phyloP scores from a whole-genome alignment of 2,329 filamentous ascomycete genomes.

The Atkinsonella texensis region DNA sequence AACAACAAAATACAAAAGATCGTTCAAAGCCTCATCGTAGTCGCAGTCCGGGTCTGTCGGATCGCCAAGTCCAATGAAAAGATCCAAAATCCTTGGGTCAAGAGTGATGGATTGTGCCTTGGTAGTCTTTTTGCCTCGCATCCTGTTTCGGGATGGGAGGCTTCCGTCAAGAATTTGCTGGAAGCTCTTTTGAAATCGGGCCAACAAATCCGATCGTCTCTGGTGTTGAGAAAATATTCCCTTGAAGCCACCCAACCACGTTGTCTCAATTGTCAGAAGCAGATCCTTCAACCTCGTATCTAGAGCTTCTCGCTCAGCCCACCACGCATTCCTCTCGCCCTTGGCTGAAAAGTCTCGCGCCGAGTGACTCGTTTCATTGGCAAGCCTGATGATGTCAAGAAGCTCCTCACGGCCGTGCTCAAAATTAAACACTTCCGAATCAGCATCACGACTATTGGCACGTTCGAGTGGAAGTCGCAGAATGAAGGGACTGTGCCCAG shows the following conservation, averaged over 20 bases:
- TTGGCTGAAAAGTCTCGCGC: slow-evolving; percentile 59
- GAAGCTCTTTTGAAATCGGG: slow-evolving; percentile 67
- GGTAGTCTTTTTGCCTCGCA: slow-evolving; percentile 40
- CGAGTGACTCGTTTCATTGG: slow-evolving; percentile 73
- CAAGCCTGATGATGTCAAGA: slow-evolving; percentile 65
- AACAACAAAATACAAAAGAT: slow-evolving; percentile 90
- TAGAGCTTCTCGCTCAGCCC: slow-evolving; percentile 70
- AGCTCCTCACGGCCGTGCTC: slow-evolving; percentile 69
- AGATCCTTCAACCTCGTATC: slow-evolving; percentile 68
- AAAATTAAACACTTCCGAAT: slow-evolving; percentile 71
- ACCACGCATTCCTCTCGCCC: slow-evolving; percentile 75
- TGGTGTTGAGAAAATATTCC: slow-evolving; percentile 77
- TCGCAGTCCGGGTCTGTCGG: slow-evolving; percentile 55
- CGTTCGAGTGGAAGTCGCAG: slow-evolving; percentile 75
- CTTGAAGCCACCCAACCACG: slow-evolving; percentile 91
- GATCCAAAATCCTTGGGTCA: slow-evolving; percentile 58
- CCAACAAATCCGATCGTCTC: slow-evolving; percentile 50
- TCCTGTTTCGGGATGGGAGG: slow-evolving; percentile 67
- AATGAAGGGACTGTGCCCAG: slow-evolving; percentile 68
- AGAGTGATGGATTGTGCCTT: slow-evolving; percentile 33
- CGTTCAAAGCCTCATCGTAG: slow-evolving; percentile 79
- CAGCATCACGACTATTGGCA: slow-evolving; percentile 67
- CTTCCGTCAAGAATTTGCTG: slow-evolving; percentile 70
- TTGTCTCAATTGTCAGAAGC: slow-evolving; percentile 73
- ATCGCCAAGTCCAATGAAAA: slow-evolving; percentile 79